Evolutionary conservation across 1,284 basidiomycete species (phyloP), one percentile per base, ranked within the genome.

Genomic region (Trichosporon asahii): DNA sequence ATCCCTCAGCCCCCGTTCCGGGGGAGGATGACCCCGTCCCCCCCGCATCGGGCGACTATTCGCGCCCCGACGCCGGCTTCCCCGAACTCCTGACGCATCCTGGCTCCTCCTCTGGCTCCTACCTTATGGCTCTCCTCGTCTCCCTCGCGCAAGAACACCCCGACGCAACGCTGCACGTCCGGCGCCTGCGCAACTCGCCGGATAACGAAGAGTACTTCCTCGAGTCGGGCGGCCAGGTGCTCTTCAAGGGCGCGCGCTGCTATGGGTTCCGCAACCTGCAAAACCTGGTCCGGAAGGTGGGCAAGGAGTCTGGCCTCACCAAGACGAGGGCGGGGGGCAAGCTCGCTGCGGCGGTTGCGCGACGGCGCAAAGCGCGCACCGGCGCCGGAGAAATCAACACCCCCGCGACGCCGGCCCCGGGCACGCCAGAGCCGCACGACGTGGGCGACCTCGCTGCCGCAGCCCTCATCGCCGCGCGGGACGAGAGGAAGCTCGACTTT

Each of bases 221-320:
- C n/a, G 83, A 85, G 66, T 76, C 77, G 60, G 84, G 84, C 4
- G 88, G 88, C 55, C 86, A 87, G 68, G 85, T 91, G 31, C 85
- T 99, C 25, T 98, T 98, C 86, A 90, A 90, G 75, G 96, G 94
- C 2, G 94, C 95, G 2, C 93, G 91, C 74, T 98, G 95, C 82
- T 99, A 98, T 79, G 97, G 97, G 2, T 99, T 99, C 85, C 88
- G 94, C 67, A 99, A 99, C 82, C 85, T 99, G 67, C 96, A 99
- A 83, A 99, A 98, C 80, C 88, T 99, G 64, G 96, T 99, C 61
- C 87, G 95, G 68, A 95, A 94, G 83, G 90, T 98, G 9, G 92
- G 91, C n/a, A 89, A 89, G 73, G 91, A 94, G 74, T 88, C 90
- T 0, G 94, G 95, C 0, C 85, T 95, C 81, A 0, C 80, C 80